A percentile compares a stretch with the other conserved stretches of the same genome.
phyloP scores from a whole-genome alignment of 164 flowering plant species.

The Akebia trifoliata region DNA sequence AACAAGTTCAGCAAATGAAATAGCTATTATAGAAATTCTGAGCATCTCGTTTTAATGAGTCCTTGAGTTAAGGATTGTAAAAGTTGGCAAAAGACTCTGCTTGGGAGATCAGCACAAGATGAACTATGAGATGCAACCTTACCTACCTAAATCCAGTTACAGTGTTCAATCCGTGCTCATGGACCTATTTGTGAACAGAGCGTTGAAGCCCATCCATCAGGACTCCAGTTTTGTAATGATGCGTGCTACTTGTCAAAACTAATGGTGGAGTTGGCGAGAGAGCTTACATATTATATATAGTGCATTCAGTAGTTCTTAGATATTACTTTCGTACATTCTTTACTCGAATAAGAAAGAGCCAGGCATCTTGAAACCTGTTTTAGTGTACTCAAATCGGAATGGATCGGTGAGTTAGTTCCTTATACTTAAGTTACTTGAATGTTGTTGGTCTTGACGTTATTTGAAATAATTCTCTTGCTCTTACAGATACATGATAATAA shows the following conservation, averaged over 20 bases:
- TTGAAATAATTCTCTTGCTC: not conserved
- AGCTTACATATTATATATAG: conserved; percentile 17
- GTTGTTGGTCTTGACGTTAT: not conserved
- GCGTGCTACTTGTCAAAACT: conserved; percentile 18
- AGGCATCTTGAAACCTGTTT: conserved; percentile 17
- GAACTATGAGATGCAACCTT: conserved; percentile 17
- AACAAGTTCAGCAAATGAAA: conserved; percentile 12
- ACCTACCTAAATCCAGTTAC: conserved; percentile 11
- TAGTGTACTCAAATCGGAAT: conserved; percentile 29
- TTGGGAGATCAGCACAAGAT: conserved; percentile 22
- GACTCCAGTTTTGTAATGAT: conserved; percentile 19
- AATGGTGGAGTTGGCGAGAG: conserved; percentile 43
- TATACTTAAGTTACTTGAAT: not conserved
- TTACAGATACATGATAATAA: conserved; percentile 77
- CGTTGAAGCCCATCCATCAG: conserved; percentile 39
- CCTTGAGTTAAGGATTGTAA: conserved; percentile 2
- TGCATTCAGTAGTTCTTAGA: conserved; percentile 12
- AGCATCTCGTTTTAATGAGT: not conserved
- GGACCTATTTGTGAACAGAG: conserved; percentile 36
- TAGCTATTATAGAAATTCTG: not conserved
- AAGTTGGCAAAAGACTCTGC: conserved; percentile 8
- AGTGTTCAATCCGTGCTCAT: conserved; percentile 13
- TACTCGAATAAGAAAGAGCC: conserved; percentile 34
- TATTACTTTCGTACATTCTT: conserved; percentile 19
- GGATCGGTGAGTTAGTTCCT: conserved; percentile 63